Percentiles rank a stretch among this genome's conserved stretches.
These are phyloP conservation scores for Sporisorium graminicola DNA, from an alignment of 1,284 basidiomycete genomes.

Conservation along the genomic window DNA sequence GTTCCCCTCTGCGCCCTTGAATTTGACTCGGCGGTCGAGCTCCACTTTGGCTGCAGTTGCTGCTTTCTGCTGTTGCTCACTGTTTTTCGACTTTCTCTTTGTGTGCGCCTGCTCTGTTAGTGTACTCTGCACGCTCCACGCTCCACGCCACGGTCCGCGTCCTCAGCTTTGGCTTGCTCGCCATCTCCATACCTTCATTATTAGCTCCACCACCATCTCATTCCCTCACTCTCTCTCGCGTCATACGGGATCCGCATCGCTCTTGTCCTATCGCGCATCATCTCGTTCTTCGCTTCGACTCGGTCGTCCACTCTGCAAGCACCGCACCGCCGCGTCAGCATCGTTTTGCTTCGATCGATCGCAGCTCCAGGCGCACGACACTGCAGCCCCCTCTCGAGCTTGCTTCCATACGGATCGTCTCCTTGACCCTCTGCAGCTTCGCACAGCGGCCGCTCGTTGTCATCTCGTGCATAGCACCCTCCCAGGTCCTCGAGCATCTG, in stretches of 20 bases:
- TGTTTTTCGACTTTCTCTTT: conserved; percentile 6
- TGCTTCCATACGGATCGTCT: conserved; percentile 9
- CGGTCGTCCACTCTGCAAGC: conserved; percentile 8
- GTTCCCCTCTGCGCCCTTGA: not conserved
- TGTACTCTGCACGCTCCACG: conserved; percentile 40
- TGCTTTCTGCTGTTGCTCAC: not conserved
- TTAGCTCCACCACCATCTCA: conserved; percentile 6
- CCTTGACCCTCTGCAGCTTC: not conserved
- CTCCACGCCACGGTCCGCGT: conserved; percentile 39
- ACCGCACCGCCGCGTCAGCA: conserved; percentile 3
- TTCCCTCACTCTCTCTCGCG: conserved; percentile 5
- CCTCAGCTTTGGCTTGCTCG: not conserved
- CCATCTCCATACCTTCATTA: not conserved
- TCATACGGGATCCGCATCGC: conserved; percentile 12
- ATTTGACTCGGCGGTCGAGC: conserved; percentile 2
- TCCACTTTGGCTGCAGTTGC: conserved; percentile 1
- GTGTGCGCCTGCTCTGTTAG: conserved; percentile 12
- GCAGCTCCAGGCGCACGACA: conserved; percentile 12
- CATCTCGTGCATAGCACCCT: conserved; percentile 1
- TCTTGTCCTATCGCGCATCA: conserved; percentile 20
- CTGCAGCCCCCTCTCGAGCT: conserved; percentile 1
- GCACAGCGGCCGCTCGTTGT: not conserved
- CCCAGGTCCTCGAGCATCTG: not conserved
- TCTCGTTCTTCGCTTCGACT: not conserved
- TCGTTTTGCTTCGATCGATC: not conserved